Evolutionary conservation across 139 green algal species (phyloP).

Genomic region (Coelastrella sp.): DNA sequence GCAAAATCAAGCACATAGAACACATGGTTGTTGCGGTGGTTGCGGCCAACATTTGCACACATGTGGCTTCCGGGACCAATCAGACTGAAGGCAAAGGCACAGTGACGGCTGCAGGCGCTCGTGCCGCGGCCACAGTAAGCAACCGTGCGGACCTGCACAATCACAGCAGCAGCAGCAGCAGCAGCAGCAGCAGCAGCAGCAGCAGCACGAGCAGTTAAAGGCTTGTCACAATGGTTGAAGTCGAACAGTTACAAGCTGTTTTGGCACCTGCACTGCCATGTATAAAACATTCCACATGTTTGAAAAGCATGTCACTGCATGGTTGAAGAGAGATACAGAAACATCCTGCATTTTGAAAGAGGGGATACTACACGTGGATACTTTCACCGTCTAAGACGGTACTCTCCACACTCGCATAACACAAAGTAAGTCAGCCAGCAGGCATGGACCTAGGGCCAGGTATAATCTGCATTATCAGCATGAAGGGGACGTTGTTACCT

Average conservation of each 20-base stretch:
- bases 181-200: background rate
- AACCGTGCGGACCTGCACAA: slow-evolving; percentile 71
- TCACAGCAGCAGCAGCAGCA: background rate
- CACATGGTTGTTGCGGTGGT: slow-evolving; percentile 70
- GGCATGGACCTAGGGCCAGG: too few relatives aligned
- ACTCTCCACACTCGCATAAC: too few relatives aligned
- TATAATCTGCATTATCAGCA: too few relatives aligned
- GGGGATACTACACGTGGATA: too few relatives aligned
- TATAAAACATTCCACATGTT: too few relatives aligned
- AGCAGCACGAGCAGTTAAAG: background rate
- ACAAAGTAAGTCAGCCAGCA: too few relatives aligned
- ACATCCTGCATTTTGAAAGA: too few relatives aligned
- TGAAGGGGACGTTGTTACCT: slow-evolving; percentile 42
- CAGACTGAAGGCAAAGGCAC: slow-evolving; percentile 76
- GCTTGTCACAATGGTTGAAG: background rate
- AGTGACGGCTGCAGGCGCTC: slow-evolving; percentile 43
- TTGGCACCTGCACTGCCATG: background rate
- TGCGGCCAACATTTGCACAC: slow-evolving; percentile 73
- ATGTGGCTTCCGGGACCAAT: slow-evolving; percentile 83
- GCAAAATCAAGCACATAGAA: slow-evolving; percentile 77
- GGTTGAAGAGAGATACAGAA: background rate
- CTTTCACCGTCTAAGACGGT: too few relatives aligned
- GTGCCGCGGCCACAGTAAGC: slow-evolving; percentile 67
- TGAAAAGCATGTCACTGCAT: too few relatives aligned
- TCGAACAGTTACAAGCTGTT: background rate